Percentiles rank a stretch among this genome's conserved stretches.
These are phyloP conservation scores for Xylariaceae sp. DNA, from an alignment of 2,329 filamentous ascomycete species.

Conservation along the genomic window DNA sequence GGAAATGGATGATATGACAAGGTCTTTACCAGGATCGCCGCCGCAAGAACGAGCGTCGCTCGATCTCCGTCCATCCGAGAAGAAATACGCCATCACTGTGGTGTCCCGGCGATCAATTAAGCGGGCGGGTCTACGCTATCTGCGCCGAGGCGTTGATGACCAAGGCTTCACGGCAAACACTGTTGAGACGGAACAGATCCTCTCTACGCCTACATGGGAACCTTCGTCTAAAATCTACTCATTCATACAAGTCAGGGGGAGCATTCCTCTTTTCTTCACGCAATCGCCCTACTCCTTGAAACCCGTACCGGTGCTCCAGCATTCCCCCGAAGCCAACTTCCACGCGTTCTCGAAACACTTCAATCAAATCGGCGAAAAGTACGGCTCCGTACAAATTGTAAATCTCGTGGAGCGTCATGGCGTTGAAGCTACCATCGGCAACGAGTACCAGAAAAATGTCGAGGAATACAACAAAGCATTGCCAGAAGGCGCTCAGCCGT, in stretches of 20 bases:
- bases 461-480: constrained; percentile 61
- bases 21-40: constrained; percentile 17
- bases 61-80: constrained; percentile 45
- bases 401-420: constrained; percentile 87
- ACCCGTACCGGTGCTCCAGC: constrained; percentile 75
- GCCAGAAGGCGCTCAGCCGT: constrained; percentile 40
- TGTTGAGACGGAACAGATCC: constrained; percentile 92
- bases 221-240: constrained; percentile 64
- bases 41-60: constrained; percentile 23
- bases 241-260: constrained; percentile 82
- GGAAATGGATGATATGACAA: constrained; percentile 30
- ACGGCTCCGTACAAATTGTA: constrained; percentile 73
- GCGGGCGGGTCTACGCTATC: constrained; percentile 81
- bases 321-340: constrained; percentile 74
- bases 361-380: constrained; percentile 60
- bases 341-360: constrained; percentile 78
- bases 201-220: constrained; percentile 68
- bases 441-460: constrained; percentile 68
- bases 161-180: constrained; percentile 83
- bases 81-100: constrained; percentile 73
- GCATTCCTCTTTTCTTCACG: constrained; percentile 91
- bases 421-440: constrained; percentile 73
- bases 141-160: constrained; percentile 86
- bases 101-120: constrained; percentile 87
- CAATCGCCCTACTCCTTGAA: constrained; percentile 93